Evolutionary conservation across 1,139 yeast species (phyloP), one percentile per base, ranked within the genome.

Genomic region (Pichia sp.): DNA sequence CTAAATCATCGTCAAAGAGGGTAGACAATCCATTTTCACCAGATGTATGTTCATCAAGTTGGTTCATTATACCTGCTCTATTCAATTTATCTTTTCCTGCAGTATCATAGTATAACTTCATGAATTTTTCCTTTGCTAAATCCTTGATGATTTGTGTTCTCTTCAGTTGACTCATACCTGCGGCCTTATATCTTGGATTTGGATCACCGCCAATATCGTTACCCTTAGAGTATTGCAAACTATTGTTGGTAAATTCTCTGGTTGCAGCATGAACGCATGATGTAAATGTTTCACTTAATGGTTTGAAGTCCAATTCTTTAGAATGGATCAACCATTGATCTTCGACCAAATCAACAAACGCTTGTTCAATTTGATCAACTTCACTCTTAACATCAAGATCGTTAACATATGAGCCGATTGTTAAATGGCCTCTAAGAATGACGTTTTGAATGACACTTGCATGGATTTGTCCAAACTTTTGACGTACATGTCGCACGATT

Each of bases 381-480:
- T 55, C 53, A 21, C 57, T 46, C 34, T 53, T 58, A 8, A 42
- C 40, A 8, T 46, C 53, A 11, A 48, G 47, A 19, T 34, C 59
- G 61, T 49, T 66, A 38, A 85, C 53, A 58, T 82, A 87, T 53
- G 87, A 91, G n/a, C 53, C 51, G 3, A 82, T 69, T 17, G 81
- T 75, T 47, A 90, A 65, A 56, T 84, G 85, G 2, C 78, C 98
- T 69, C 73, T 73, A 44, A 72, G 76, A 58, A 73, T 71, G 42
- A 90, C 71, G 58, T 85, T 88, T 58, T 86, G 90, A n/a, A 87
- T 72, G 34, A 89, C 77, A 52, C 83, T 83, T 0, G 91, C 86
- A 27, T 77, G 70, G 11, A 57, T 46, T 15, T 67, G 68, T 34
- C 67, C 65, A 14, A 70, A 71, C 24, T 73, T 73, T 47, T 74